These are phyloP conservation scores for Tuber calosporum DNA, from an alignment of 495 filamentous ascomycete species.

Conservation along the genomic window DNA sequence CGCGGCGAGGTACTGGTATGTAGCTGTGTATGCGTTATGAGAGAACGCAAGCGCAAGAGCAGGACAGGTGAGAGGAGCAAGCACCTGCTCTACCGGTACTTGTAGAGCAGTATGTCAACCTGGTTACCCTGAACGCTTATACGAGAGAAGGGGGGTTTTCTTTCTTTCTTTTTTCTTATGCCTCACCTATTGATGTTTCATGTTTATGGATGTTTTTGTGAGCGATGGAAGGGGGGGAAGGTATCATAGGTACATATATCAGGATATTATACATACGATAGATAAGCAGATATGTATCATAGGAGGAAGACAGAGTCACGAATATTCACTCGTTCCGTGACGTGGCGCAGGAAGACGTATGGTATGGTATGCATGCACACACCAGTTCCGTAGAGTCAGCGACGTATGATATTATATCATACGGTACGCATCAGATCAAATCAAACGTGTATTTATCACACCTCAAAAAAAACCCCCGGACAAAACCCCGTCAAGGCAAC, in stretches of 20 bases:
- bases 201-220: not conserved
- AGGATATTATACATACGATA: too few species aligned
- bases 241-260: slow-evolving; percentile 6
- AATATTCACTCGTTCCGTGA: slow-evolving; percentile 1
- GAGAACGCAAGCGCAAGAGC: not conserved
- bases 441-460: not conserved
- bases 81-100: not conserved
- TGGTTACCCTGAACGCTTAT: not conserved
- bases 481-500: not conserved
- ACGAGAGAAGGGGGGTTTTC: not conserved
- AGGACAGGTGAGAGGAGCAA: not conserved
- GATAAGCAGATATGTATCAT: not conserved
- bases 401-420: too few species aligned
- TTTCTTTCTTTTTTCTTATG: not conserved
- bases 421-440: not conserved
- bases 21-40: not conserved
- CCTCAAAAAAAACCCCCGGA: not conserved
- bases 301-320: not conserved
- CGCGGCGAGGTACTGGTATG: not conserved
- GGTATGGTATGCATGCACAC: not conserved
- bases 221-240: not conserved
- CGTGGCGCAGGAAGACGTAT: not conserved
- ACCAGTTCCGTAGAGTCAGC: not conserved
- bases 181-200: slow-evolving; percentile 2
- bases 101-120: not conserved